Base-by-base conservation (phyloP, 768 basidiomycete genomes). In the Suillus subalutaceus region DNA sequence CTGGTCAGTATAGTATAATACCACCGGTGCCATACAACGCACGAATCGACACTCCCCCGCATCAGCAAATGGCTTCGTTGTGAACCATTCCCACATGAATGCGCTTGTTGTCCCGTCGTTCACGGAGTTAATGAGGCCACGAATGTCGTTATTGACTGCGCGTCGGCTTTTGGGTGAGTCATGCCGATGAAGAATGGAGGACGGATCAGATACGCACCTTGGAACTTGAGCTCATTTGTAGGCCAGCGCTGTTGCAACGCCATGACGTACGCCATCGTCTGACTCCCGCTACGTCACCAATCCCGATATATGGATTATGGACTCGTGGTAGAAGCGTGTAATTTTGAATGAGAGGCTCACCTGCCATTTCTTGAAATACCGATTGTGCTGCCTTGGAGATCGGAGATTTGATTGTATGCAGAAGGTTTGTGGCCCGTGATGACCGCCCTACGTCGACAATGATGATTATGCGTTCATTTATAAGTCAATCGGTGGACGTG, bases 41-140 rank as follows among this genome's bases (percentile, higher is more conserved):
- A 96, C 95, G 78, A 96, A 95, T 15, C 91, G 88, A 62, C 87
- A 90, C 75, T 92, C 87, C 16, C 90, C 93, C 10, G 84, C 83
- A 73, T 96, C 93, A 7, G 84, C 87, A 71, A 87, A 95, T 5
- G 96, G 89, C 71, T 91, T 91, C 46, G 90, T 91, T 5, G 89
- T 91, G 77, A 97, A 97, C 92, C 92, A 94, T 76, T 95, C 94
- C 93, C 94, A 94, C 90, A 96, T 92, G 79, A 96, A 96, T 13
- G 91, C 92, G 68, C 92, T 93, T 7, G 95, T 95, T 15, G 90
- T 86, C 0, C 90, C 92, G 62, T 92, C 89, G 73, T 97, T 97
- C 16, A 97, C 94, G 6, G 94, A 94, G 68, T 89, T 80, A 66
- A 96, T 87, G 38, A 98, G 82, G 12, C 92, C 90, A 18, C 85